Conservation (phyloP, 2,329 filamentous ascomycete genomes). For the Paracamarosporium sp. region DNA sequence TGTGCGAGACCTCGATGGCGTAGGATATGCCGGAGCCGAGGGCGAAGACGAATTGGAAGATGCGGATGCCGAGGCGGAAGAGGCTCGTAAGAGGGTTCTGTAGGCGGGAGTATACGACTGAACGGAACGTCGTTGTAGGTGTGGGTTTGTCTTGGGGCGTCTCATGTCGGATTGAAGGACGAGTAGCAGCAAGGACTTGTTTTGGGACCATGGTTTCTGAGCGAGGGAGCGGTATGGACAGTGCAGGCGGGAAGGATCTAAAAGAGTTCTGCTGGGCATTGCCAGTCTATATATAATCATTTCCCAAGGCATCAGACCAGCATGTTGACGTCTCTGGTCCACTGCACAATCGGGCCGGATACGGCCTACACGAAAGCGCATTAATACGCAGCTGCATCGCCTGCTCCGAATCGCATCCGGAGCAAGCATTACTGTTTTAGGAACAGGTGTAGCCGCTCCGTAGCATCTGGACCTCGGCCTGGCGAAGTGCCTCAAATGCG, state of each 20-base stretch:
- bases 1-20: conserved; percentile 24
- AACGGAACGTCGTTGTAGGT: conserved; percentile 23
- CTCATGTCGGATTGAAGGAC: not conserved
- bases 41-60: conserved; percentile 31
- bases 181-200: not conserved
- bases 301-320: not conserved
- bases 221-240: too few relatives aligned
- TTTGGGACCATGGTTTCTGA: not conserved
- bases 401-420: not conserved
- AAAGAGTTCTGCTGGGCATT: not conserved
- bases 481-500: not conserved
- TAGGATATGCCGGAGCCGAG: conserved; percentile 33
- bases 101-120: conserved; percentile 23
- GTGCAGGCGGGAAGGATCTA: not conserved
- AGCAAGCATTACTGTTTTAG: not conserved
- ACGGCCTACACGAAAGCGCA: not conserved
- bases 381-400: not conserved
- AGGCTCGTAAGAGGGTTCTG: conserved; percentile 26
- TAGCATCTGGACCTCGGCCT: not conserved
- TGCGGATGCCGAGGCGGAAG: conserved; percentile 25
- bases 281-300: not conserved
- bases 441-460: conserved; percentile 2
- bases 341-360: not conserved
- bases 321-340: not conserved
- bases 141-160: conserved; percentile 11